phyloP scores from a whole-genome alignment of 1,139 yeast genomes.

The Arxiozyma bovina region DNA sequence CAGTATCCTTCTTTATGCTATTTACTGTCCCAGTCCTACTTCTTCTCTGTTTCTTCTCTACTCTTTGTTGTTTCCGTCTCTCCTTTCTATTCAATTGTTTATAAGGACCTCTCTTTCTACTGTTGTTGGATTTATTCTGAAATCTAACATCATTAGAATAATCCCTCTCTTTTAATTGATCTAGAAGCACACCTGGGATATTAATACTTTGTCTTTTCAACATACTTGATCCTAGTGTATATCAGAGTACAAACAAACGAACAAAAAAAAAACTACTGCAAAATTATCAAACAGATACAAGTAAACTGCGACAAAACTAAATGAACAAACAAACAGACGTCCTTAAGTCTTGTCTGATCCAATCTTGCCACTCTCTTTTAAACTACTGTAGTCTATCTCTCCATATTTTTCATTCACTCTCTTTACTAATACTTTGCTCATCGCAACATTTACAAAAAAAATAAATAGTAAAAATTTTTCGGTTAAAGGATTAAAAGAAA shows the following conservation, averaged over 20 bases:
- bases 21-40: too few species aligned
- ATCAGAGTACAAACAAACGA: too few species aligned
- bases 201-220: constrained; percentile 42
- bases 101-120: constrained; percentile 15
- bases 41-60: constrained; percentile 21
- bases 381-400: too few species aligned
- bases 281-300: too few species aligned
- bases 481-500: not conserved
- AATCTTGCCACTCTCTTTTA: too few species aligned
- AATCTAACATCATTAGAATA: constrained; percentile 32
- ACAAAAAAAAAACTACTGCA: too few species aligned
- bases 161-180: constrained; percentile 46
- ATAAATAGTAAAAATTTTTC: not conserved
- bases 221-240: constrained; percentile 4
- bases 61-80: constrained; percentile 27
- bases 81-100: constrained; percentile 26
- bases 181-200: constrained; percentile 59
- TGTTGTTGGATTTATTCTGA: constrained; percentile 4
- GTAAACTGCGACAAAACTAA: too few species aligned
- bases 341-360: too few species aligned
- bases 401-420: too few species aligned
- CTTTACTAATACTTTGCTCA: constrained; percentile 1
- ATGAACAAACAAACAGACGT: too few species aligned
- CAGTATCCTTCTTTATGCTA: too few species aligned
- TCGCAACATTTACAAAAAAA: constrained; percentile 3